phyloP scores from a whole-genome alignment of 345 rosid species.

The Lepidium didymum region DNA sequence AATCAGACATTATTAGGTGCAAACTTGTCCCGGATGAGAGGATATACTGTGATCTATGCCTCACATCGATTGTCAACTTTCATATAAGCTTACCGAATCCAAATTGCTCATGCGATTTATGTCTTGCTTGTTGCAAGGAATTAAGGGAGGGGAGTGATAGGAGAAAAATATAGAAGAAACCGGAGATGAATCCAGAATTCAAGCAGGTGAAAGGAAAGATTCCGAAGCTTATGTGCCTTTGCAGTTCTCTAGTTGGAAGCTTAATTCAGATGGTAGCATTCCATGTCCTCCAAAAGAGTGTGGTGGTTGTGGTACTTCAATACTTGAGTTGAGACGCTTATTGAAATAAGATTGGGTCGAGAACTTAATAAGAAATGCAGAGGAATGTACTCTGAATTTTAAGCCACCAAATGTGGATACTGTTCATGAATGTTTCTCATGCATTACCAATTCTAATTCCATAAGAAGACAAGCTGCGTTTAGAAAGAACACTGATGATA shows the following conservation, averaged over 20 bases:
- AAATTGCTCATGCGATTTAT: conserved; percentile 43
- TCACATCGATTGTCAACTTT: conserved; percentile 51
- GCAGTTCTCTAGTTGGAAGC: conserved; percentile 36
- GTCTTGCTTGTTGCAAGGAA: conserved; percentile 54
- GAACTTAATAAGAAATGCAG: conserved; percentile 38
- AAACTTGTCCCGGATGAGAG: conserved; percentile 16
- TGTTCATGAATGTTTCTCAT: conserved; percentile 38
- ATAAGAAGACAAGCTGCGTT: conserved; percentile 41
- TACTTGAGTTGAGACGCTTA: conserved; percentile 45
- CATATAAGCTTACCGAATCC: conserved; percentile 42
- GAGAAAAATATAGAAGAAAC: neutral
- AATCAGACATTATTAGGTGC: conserved; percentile 8
- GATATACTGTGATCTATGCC: conserved; percentile 39
- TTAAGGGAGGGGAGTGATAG: conserved; percentile 36
- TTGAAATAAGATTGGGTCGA: conserved; percentile 36
- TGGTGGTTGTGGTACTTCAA: conserved; percentile 56
- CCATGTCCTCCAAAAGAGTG: conserved; percentile 51
- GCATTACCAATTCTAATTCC: conserved; percentile 25
- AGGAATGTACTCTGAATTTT: conserved; percentile 37
- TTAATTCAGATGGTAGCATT: conserved; percentile 40
- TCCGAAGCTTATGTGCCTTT: neutral
- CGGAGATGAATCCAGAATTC: neutral
- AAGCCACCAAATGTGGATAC: conserved; percentile 22
- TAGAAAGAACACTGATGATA: conserved; percentile 40
- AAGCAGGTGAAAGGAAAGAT: neutral